A percentile compares a stretch with the other conserved stretches of the same genome.
These are phyloP conservation scores for Fusarium verrucosum DNA, from an alignment of 2,329 filamentous ascomycete genomes.

Conservation along the genomic window DNA sequence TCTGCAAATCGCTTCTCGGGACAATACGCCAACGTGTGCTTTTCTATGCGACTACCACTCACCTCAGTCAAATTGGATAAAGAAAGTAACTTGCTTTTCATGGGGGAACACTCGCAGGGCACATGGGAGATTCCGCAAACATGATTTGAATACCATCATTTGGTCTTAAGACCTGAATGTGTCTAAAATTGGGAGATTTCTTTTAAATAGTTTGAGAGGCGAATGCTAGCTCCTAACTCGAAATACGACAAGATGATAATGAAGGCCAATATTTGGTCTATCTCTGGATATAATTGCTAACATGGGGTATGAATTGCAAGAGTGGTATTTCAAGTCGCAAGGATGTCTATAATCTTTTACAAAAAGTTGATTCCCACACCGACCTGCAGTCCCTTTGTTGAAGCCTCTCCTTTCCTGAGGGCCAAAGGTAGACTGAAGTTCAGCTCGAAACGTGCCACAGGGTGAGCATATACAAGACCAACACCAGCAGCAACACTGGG, in stretches of 20 bases:
- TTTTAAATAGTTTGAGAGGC: background rate
- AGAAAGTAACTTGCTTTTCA: too few species aligned
- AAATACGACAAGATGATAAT: background rate
- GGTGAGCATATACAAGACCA: constrained; percentile 93
- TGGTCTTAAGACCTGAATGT: background rate
- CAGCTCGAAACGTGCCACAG: constrained; percentile 90
- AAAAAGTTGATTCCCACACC: constrained; percentile 97
- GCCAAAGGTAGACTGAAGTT: constrained; percentile 93
- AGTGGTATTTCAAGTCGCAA: constrained; percentile 25
- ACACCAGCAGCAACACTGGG: constrained; percentile 89
- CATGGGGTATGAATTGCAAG: constrained; percentile 13
- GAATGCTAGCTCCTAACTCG: background rate
- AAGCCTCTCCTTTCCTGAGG: constrained; percentile 82
- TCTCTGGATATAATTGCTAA: background rate
- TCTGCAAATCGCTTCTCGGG: too few species aligned
- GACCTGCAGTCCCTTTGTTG: constrained; percentile 89
- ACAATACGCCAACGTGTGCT: too few species aligned
- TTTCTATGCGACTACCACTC: too few species aligned
- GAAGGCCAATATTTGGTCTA: background rate
- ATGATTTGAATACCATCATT: too few species aligned
- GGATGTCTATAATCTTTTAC: constrained; percentile 57
- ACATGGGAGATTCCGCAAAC: too few species aligned
- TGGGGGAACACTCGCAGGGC: too few species aligned
- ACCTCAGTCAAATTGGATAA: too few species aligned
- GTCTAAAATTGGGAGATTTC: background rate